Percentiles rank a stretch among this genome's conserved stretches.
phyloP scores from a whole-genome alignment of 352 stramenopile species.

The Pythium phragmiticola region DNA sequence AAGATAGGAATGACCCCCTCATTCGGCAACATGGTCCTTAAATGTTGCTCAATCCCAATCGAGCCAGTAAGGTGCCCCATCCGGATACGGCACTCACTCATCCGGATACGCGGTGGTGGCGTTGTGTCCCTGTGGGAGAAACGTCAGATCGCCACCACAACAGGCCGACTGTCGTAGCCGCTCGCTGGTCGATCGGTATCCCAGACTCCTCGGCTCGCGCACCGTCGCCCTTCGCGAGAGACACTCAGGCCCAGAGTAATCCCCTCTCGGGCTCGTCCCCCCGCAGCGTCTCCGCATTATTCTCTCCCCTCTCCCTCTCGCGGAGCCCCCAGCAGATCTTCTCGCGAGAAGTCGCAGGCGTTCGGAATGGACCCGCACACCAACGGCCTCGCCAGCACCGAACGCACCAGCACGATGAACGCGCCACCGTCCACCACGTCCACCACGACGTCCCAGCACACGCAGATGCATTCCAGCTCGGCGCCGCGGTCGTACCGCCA shows the following conservation, averaged over 20 bases:
- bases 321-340: neutral
- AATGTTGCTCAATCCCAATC: constrained; percentile 18
- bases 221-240: neutral
- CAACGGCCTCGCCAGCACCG: neutral
- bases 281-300: neutral
- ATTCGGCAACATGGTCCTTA: constrained; percentile 13
- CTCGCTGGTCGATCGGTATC: constrained; percentile 7
- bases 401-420: neutral
- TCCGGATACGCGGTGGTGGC: constrained; percentile 20
- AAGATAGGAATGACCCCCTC: constrained; percentile 20
- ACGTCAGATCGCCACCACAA: constrained; percentile 27
- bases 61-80: constrained; percentile 20
- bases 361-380: constrained; percentile 1
- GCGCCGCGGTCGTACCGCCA: constrained; percentile 16
- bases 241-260: neutral
- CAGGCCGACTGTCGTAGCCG: constrained; percentile 5
- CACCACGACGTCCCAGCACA: neutral
- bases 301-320: neutral
- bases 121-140: constrained; percentile 25
- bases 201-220: neutral
- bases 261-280: too few species aligned
- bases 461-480: neutral
- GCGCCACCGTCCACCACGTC: constrained; percentile 11
- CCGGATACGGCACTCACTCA: constrained; percentile 17
- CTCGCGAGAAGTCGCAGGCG: neutral